These are phyloP conservation scores for Limnanthes douglasii DNA, from an alignment of 345 rosid species.

Conservation along the genomic window DNA sequence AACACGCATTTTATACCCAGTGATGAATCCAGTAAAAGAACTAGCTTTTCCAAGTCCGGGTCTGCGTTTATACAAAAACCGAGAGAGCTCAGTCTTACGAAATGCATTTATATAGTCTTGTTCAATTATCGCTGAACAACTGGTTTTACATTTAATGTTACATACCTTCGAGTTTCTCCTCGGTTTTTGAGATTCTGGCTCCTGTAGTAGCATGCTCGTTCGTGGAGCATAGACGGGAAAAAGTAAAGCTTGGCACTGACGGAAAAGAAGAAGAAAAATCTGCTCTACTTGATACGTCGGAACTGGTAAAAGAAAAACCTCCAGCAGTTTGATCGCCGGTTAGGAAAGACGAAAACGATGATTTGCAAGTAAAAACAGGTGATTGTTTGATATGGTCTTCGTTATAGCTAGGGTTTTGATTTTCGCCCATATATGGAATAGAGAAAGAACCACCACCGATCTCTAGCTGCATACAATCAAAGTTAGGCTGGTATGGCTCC, in stretches of 20 bases:
- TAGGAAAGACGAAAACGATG: conserved; percentile 44
- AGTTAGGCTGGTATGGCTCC: conserved; percentile 17
- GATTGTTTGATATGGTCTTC: conserved; percentile 17
- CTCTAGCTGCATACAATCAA: conserved; percentile 20
- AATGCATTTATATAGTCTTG: too few species aligned
- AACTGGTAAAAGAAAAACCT: conserved; percentile 44
- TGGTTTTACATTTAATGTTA: background rate
- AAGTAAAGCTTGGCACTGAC: conserved; percentile 62
- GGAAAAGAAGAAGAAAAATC: conserved; percentile 26
- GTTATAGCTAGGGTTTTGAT: conserved; percentile 49
- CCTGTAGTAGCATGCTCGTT: conserved; percentile 9
- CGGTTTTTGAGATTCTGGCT: conserved; percentile 7
- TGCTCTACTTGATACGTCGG: conserved; percentile 16
- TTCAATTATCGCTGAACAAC: too few species aligned
- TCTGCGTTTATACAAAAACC: conserved; percentile 11
- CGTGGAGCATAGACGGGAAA: conserved; percentile 29
- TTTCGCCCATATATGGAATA: conserved; percentile 15
- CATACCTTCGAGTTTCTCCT: conserved; percentile 25
- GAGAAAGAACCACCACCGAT: conserved; percentile 28
- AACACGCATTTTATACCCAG: conserved; percentile 10
- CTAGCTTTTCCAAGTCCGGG: conserved; percentile 18
- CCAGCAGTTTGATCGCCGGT: conserved; percentile 15
- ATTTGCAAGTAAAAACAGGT: conserved; percentile 21
- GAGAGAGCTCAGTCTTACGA: conserved; percentile 3
- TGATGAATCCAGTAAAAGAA: conserved; percentile 18